phyloP scores from a whole-genome alignment of 2,329 filamentous ascomycete genomes.

The Cladobotryum protrusum region DNA sequence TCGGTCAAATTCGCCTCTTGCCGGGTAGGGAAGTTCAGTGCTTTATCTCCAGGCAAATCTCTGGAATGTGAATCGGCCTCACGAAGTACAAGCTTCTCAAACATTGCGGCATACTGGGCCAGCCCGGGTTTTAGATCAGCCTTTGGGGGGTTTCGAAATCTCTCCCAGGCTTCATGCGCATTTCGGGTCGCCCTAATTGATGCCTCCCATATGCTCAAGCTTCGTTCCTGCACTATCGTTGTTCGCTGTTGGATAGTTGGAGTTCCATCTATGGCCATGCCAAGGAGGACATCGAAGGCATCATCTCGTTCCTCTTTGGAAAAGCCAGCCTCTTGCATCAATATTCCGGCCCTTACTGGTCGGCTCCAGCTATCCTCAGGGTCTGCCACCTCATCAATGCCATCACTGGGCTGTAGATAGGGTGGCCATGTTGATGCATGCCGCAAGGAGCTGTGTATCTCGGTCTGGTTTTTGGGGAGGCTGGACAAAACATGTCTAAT shows the following conservation, averaged over 20 bases:
- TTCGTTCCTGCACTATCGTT: constrained; percentile 14
- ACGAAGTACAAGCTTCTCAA: constrained; percentile 45
- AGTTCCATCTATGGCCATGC: constrained; percentile 41
- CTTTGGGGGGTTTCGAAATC: constrained; percentile 35
- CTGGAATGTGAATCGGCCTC: constrained; percentile 20
- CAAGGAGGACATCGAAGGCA: constrained; percentile 47
- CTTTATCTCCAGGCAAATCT: constrained; percentile 53
- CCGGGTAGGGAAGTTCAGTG: constrained; percentile 38
- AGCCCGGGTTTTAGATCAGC: constrained; percentile 29
- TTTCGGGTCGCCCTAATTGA: constrained; percentile 54
- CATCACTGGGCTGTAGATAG: constrained; percentile 51
- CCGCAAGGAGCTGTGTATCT: constrained; percentile 42
- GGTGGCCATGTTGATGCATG: constrained; percentile 54
- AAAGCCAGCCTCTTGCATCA: constrained; percentile 54
- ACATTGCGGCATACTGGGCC: constrained; percentile 53
- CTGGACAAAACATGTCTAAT: constrained; percentile 49
- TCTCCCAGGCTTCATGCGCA: constrained; percentile 54
- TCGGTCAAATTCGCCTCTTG: constrained; percentile 49
- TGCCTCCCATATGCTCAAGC: constrained; percentile 44
- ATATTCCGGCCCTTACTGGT: constrained; percentile 44
- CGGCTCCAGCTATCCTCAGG: constrained; percentile 49
- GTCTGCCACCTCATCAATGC: constrained; percentile 50
- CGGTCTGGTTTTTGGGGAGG: constrained; percentile 45
- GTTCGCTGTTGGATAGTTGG: constrained; percentile 50
- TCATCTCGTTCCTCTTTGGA: constrained; percentile 39